Conservation (phyloP, 176 grass and related monocot species). For the Triticum turgidum region DNA sequence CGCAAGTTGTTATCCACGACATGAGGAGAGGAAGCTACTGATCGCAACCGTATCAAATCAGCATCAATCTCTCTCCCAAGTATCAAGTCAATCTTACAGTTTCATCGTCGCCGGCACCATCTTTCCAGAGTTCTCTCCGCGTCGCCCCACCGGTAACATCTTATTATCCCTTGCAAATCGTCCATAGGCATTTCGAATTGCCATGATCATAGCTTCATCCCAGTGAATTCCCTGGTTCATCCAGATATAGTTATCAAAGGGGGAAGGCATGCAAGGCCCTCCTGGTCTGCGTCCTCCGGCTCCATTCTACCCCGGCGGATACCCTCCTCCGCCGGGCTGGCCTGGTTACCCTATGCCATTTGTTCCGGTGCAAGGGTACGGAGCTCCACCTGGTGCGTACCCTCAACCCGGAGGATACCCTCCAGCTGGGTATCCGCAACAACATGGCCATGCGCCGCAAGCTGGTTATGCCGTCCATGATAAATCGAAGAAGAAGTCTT, state of each 20-base stretch:
- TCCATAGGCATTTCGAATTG: not conserved
- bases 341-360: slow-evolving; percentile 6
- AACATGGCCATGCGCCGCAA: not conserved
- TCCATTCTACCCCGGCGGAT: not conserved
- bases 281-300: not conserved
- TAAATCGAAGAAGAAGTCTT: not conserved
- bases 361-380: not conserved
- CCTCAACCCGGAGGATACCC: not conserved
- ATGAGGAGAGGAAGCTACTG: not conserved
- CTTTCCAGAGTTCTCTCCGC: not conserved
- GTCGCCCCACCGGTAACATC: not conserved
- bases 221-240: not conserved
- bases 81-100: not conserved
- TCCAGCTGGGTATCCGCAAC: slow-evolving; percentile 9
- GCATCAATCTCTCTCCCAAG: not conserved
- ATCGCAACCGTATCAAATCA: not conserved
- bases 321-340: slow-evolving; percentile 8
- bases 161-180: not conserved
- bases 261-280: not conserved
- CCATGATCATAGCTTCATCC: not conserved
- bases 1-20: not conserved
- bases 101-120: not conserved
- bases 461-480: not conserved
- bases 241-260: not conserved
- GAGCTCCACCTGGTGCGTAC: not conserved